These are phyloP conservation scores for Leccinum griseonigrum DNA, from an alignment of 1,284 basidiomycete genomes.

Conservation along the genomic window DNA sequence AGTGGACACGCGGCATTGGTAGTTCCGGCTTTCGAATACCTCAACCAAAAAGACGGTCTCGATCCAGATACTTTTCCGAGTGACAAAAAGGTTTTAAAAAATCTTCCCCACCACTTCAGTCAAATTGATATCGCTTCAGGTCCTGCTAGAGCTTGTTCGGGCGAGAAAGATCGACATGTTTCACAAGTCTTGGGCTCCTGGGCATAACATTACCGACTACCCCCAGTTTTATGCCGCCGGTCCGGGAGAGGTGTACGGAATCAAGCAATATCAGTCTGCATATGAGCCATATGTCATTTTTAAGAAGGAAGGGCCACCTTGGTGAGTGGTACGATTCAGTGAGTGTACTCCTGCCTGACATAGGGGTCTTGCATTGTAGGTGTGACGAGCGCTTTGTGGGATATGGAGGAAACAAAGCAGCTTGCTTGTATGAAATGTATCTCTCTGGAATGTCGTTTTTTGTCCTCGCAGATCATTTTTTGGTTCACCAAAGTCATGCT, in stretches of 20 bases:
- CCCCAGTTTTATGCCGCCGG: conserved; percentile 59
- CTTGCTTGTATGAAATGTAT: conserved; percentile 65
- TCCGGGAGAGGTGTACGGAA: conserved; percentile 69
- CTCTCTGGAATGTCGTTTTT: conserved; percentile 71
- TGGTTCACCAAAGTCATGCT: conserved; percentile 80
- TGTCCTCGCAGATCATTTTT: conserved; percentile 80
- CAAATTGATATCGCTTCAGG: conserved; percentile 34
- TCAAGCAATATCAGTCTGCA: conserved; percentile 70
- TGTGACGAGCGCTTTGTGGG: conserved; percentile 89
- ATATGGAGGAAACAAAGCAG: conserved; percentile 74
- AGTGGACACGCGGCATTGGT: conserved; percentile 67
- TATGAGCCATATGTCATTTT: conserved; percentile 86
- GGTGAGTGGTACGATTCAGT: conserved; percentile 40
- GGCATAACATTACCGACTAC: conserved; percentile 81
- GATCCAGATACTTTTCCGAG: conserved; percentile 59
- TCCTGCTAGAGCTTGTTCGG: conserved; percentile 54
- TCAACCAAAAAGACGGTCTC: conserved; percentile 57
- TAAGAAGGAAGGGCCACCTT: conserved; percentile 70
- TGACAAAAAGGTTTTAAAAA: conserved; percentile 52
- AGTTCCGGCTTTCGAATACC: conserved; percentile 77
- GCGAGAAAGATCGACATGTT: conserved; percentile 64
- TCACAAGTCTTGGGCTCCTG: conserved; percentile 72
- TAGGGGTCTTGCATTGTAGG: conserved; percentile 35
- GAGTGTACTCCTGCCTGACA: not conserved
- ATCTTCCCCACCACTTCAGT: not conserved